A percentile compares a stretch with the other conserved stretches of the same genome.
These are phyloP conservation scores for Exophiala xenobiotica DNA, from an alignment of 2,329 filamentous ascomycete species.

Conservation along the genomic window DNA sequence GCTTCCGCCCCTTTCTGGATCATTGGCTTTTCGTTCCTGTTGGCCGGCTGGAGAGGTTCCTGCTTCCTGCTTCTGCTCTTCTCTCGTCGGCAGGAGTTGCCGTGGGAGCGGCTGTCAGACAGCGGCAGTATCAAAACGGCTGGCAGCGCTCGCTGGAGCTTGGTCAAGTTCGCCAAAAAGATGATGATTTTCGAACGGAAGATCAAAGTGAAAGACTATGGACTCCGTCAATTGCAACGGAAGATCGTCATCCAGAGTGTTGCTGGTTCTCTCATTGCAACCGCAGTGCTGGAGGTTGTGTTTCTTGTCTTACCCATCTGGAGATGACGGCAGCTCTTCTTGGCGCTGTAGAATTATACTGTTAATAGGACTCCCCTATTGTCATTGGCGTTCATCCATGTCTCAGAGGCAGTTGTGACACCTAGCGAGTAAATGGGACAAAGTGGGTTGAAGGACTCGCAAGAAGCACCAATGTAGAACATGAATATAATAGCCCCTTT, in stretches of 20 bases:
- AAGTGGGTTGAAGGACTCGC: too few species aligned
- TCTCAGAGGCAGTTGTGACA: too few species aligned
- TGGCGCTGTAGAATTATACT: too few species aligned
- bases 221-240: conserved; percentile 15
- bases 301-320: conserved; percentile 22
- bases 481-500: too few species aligned
- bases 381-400: too few species aligned
- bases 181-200: conserved; percentile 24
- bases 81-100: conserved; percentile 23
- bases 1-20: conserved; percentile 18
- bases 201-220: conserved; percentile 20
- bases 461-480: too few species aligned
- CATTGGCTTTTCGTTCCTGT: conserved; percentile 17
- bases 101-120: conserved; percentile 19
- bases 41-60: conserved; percentile 19
- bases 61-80: conserved; percentile 24
- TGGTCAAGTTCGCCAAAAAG: conserved; percentile 13
- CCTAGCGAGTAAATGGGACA: too few species aligned
- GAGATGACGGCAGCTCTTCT: too few species aligned
- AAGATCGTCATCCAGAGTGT: conserved; percentile 24
- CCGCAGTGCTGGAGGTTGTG: conserved; percentile 16
- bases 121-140: conserved; percentile 1
- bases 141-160: neutral
- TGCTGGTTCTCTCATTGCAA: conserved; percentile 13
- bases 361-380: too few species aligned